These are phyloP conservation scores for Rhododendron kiyosumense DNA, from an alignment of 148 eudicot genomes.

Conservation along the genomic window DNA sequence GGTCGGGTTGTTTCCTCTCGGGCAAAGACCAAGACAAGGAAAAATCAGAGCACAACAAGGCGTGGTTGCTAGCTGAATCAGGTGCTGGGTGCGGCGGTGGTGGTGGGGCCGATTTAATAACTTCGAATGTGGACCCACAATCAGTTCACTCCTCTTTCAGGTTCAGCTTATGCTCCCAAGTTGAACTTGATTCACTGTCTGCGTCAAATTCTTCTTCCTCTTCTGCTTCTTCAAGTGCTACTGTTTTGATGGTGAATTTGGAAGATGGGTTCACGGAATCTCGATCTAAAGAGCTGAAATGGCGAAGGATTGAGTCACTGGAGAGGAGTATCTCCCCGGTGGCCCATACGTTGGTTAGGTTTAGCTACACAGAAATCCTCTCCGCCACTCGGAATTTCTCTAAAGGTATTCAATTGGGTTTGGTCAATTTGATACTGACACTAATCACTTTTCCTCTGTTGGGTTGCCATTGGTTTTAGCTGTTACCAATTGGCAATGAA, in stretches of 20 bases:
- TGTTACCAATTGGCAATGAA: neutral
- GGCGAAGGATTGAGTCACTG: constrained; percentile 71
- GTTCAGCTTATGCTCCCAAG: constrained; percentile 84
- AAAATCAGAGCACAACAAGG: constrained; percentile 64
- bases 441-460: neutral
- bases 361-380: constrained; percentile 60
- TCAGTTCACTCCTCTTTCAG: constrained; percentile 81
- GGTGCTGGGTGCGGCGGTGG: constrained; percentile 40
- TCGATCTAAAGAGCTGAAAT: constrained; percentile 53
- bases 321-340: constrained; percentile 88
- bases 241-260: constrained; percentile 90
- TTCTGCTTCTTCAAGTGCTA: constrained; percentile 44
- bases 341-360: constrained; percentile 54
- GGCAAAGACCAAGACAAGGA: constrained; percentile 14
- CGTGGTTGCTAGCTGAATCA: constrained; percentile 91
- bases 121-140: constrained; percentile 55
- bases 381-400: constrained; percentile 78
- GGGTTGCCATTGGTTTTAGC: neutral
- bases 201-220: constrained; percentile 27
- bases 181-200: constrained; percentile 69
- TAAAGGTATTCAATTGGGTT: constrained; percentile 46
- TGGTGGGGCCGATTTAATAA: constrained; percentile 22
- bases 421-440: neutral
- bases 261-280: constrained; percentile 57
- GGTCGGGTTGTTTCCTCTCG: constrained; percentile 59